Base-by-base conservation (phyloP, 768 basidiomycete genomes). In the Imleria badia region DNA sequence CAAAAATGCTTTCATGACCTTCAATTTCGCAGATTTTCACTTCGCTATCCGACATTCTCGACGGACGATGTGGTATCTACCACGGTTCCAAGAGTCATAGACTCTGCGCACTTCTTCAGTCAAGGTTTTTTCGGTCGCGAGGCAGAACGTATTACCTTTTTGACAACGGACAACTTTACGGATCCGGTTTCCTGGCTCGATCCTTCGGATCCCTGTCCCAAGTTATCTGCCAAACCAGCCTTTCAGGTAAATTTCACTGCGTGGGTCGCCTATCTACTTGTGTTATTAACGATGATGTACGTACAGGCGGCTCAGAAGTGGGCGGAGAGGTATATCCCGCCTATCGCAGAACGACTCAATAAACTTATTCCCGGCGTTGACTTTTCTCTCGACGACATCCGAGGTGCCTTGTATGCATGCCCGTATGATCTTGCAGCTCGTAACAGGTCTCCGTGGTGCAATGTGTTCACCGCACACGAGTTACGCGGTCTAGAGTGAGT, bases 371-470 rank as follows among this genome's bases (percentile, higher is more conserved):
- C 73, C 1, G 71, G 62, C 0, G 64, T 75, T n/a, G 58, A 55
- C 33, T 66, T 77, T 29, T 61, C 68, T 12, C 30, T 57, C 7
- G 56, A 68, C 34, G 67, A 73, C 57, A 60, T 66, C 13, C 74
- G 63, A 40, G 77, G 77, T 29, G 74, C 74, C 51, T 66, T 78
- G 46, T 76, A 72, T 45, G 75, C 75, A 22, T 75, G 75, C 47
- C 70, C 75, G 34, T 78, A 75, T 43, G 76, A 76, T 53, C 63
- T 73, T 39, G 76, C 75, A 3, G 70, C 73, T 19, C 57, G 62
- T 47, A 56, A 63, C 19, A 45, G 44, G 19, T 72, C 77, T 29
- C 73, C 77, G 1, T 77, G 76, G 77, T 77, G 75, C 49, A 61
- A 61, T n/a, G 72, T 70, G 50, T 78, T 78, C 63, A 57, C 63